Percentiles rank a stretch among this genome's conserved stretches.
phyloP scores from a whole-genome alignment of 176 grass and related monocot species.

The Triticum turgidum region DNA sequence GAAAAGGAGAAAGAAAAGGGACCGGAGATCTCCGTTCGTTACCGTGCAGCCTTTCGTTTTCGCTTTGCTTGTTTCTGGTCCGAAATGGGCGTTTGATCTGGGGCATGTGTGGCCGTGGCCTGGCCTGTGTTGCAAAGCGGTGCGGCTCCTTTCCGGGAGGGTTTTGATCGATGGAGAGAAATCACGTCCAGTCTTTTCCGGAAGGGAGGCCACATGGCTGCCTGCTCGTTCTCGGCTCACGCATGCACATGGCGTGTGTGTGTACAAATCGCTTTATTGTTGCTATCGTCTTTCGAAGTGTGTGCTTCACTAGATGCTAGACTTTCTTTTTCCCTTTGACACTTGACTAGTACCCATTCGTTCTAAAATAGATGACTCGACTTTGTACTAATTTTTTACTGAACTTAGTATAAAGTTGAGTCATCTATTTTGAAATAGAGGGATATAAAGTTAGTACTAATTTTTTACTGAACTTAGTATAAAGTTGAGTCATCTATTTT shows the following conservation, averaged over 20 bases:
- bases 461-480: too few species aligned
- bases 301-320: not conserved
- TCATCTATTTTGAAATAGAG: too few species aligned
- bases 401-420: too few species aligned
- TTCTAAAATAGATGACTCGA: too few species aligned
- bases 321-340: too few species aligned
- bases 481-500: too few species aligned
- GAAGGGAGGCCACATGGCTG: constrained; percentile 9
- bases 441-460: too few species aligned
- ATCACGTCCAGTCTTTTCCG: constrained; percentile 26
- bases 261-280: not conserved
- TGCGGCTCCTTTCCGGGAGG: constrained; percentile 18
- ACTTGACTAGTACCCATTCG: too few species aligned
- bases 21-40: not conserved
- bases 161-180: constrained; percentile 19
- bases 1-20: not conserved
- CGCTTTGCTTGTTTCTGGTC: constrained; percentile 27
- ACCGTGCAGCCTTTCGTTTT: constrained; percentile 29
- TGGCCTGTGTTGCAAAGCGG: constrained; percentile 16
- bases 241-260: constrained; percentile 21
- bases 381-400: too few species aligned
- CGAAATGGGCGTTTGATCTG: constrained; percentile 25
- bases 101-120: constrained; percentile 3
- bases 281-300: not conserved
- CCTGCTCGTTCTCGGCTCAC: constrained; percentile 12